Base-by-base conservation (phyloP, 306 rosid species). In the Spatholobus suberectus region DNA sequence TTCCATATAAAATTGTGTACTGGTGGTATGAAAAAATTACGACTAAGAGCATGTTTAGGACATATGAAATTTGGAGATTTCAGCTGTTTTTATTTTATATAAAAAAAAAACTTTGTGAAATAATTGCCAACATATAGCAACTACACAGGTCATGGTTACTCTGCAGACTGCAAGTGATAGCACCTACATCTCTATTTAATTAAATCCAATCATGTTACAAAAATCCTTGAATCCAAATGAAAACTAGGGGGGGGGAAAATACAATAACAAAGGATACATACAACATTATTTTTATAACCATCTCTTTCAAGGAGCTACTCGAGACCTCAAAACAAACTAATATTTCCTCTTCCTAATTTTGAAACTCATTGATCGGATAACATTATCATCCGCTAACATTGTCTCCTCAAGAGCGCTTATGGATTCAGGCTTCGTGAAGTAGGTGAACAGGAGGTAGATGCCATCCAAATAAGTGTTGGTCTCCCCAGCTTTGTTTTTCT, bases 401-500 rank as follows among this genome's bases (percentile, higher is more conserved):
- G 85, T 87, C 44, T 75, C 85, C 74, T 91, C 95, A 58, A 96
- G 94, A 82, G 78, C 8, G 29, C 4, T 54, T 4, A 94, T 35
- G 27, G 97, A 89, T 23, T 91, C 97, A 0, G 98, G 97, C 75
- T 96, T 94, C 0, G 95, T 91, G 86, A 91, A 95, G 92, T 89
- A 96, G 82, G 97, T 94, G 75, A 92, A 90, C 58, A 92, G 89
- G 72, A 94, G 97, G 80, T 91, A 92, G 90, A 94, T 96, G 55
- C 97, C 99, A 75, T 96, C 99, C 91, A 91, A 76, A 87, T 89
- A 91, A 14, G 89, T 88, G 85, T 91, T 92, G 4, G 91, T 65
- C 79, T 94, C 97, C 24, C 99, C 99, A 5, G 97, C 99, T 84
- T 90, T 96, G 93, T 96, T 92, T 78, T 88, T 92, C 93, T 74